Conservation (phyloP, 2,329 filamentous ascomycete species). For the Xylariaceae sp. region DNA sequence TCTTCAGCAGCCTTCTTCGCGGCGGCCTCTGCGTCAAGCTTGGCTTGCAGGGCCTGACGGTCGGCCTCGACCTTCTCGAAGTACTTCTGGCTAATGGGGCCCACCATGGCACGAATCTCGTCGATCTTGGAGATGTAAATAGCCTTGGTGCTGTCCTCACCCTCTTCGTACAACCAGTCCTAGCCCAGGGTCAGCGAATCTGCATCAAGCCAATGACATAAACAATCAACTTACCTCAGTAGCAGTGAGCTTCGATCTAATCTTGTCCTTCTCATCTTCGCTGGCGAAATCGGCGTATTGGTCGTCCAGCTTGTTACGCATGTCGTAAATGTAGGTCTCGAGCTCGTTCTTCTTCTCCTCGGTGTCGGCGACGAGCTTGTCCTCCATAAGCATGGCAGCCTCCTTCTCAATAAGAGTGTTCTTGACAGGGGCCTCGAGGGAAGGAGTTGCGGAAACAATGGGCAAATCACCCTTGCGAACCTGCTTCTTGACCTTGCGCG, state of each 20-base stretch:
- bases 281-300: conserved; percentile 82
- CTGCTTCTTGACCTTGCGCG: conserved; percentile 98
- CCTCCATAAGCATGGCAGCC: conserved; percentile 88
- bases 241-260: conserved; percentile 75
- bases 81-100: conserved; percentile 88
- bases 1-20: conserved; percentile 62
- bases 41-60: conserved; percentile 71
- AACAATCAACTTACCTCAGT: conserved; percentile 65
- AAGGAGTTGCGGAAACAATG: conserved; percentile 74
- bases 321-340: conserved; percentile 94
- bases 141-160: conserved; percentile 89
- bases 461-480: conserved; percentile 94
- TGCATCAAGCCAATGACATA: not conserved
- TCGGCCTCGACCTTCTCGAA: conserved; percentile 91
- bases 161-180: conserved; percentile 98
- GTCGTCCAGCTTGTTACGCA: conserved; percentile 91
- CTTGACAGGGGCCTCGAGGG: conserved; percentile 66
- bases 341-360: conserved; percentile 99
- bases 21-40: conserved; percentile 69
- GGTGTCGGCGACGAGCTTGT: conserved; percentile 96
- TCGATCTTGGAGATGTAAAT: conserved; percentile 94
- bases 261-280: conserved; percentile 86
- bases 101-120: conserved; percentile 84
- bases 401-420: conserved; percentile 72
- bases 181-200: conserved; percentile 37